Percentiles rank a stretch among this genome's conserved stretches.
phyloP scores from a whole-genome alignment of 345 rosid genomes.

The Anastatica hierochuntica region DNA sequence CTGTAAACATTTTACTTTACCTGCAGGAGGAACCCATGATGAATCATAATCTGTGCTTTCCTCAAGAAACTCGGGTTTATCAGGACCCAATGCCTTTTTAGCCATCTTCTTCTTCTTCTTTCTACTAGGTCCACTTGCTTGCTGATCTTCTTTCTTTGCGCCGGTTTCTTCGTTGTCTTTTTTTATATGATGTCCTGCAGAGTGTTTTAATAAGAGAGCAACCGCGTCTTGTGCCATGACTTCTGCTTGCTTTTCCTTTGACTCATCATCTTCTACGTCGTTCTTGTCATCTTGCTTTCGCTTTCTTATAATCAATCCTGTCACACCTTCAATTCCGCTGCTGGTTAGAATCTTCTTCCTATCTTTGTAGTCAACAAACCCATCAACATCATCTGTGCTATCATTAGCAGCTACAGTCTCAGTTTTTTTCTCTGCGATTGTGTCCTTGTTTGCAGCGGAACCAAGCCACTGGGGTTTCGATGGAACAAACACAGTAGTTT shows the following conservation, averaged over 20 bases:
- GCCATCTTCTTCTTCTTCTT: slow-evolving; percentile 30
- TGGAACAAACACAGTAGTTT: slow-evolving; percentile 37
- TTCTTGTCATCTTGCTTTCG: slow-evolving; percentile 40
- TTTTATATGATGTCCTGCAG: slow-evolving; percentile 49
- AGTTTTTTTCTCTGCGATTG: slow-evolving; percentile 27
- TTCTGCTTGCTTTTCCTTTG: slow-evolving; percentile 42
- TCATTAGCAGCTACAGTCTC: slow-evolving; percentile 25
- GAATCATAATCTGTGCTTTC: slow-evolving; percentile 38
- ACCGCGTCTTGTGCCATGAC: slow-evolving; percentile 67
- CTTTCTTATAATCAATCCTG: slow-evolving; percentile 85
- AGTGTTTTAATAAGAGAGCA: slow-evolving; percentile 75
- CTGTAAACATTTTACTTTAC: slow-evolving; percentile 31
- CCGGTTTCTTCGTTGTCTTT: slow-evolving; percentile 31
- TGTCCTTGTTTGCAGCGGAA: slow-evolving; percentile 46
- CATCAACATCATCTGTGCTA: slow-evolving; percentile 34
- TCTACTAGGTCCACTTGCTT: slow-evolving; percentile 21
- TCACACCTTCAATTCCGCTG: slow-evolving; percentile 45
- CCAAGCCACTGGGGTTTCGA: slow-evolving; percentile 94
- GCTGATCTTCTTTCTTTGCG: slow-evolving; percentile 27
- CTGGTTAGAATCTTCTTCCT: slow-evolving; percentile 59
- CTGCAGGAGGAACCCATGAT: slow-evolving; percentile 97
- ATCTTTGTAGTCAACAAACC: slow-evolving; percentile 82
- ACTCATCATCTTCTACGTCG: slow-evolving; percentile 27
- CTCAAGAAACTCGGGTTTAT: slow-evolving; percentile 64
- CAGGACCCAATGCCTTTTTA: slow-evolving; percentile 58